Conservation (phyloP, 352 stramenopile genomes). For the Phytophthora hybrid region DNA sequence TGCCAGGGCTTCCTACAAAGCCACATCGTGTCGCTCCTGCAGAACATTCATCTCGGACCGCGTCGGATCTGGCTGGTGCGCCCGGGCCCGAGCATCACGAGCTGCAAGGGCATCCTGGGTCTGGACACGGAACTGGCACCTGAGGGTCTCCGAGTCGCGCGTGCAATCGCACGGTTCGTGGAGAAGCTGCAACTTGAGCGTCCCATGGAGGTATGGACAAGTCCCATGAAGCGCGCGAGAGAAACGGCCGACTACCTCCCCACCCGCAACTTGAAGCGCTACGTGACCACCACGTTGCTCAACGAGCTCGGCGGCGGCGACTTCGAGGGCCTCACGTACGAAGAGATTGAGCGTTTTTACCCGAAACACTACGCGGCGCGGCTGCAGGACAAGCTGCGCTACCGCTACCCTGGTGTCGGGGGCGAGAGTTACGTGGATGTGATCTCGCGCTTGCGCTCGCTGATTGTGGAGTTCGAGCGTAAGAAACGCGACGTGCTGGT, state of each 20-base stretch:
- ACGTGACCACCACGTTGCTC: conserved; percentile 89
- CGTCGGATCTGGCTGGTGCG: conserved; percentile 92
- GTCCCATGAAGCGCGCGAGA: conserved; percentile 82
- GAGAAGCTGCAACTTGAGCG: conserved; percentile 77
- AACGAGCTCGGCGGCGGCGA: conserved; percentile 93
- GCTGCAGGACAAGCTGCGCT: conserved; percentile 92
- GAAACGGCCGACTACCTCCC: conserved; percentile 78
- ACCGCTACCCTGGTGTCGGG: conserved; percentile 90
- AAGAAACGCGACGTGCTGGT: conserved; percentile 91
- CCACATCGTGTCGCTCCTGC: conserved; percentile 87
- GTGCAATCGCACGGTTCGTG: conserved; percentile 88
- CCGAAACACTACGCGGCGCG: conserved; percentile 88
- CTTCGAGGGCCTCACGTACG: conserved; percentile 90
- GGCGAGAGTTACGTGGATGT: conserved; percentile 95
- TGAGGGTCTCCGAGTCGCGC: conserved; percentile 80
- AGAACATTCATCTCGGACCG: conserved; percentile 94
- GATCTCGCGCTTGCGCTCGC: conserved; percentile 90
- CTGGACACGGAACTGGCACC: conserved; percentile 87
- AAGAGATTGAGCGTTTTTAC: conserved; percentile 88
- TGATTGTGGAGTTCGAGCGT: conserved; percentile 94
- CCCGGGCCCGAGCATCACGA: conserved; percentile 84
- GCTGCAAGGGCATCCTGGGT: conserved; percentile 78
- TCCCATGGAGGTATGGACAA: conserved; percentile 82
- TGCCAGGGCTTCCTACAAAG: conserved; percentile 89
- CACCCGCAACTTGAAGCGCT: conserved; percentile 74